Percentiles rank a stretch among this genome's conserved stretches.
phyloP scores from a whole-genome alignment of 192 early-diverging fungal genomes.

The Umbelopsis sp. region DNA sequence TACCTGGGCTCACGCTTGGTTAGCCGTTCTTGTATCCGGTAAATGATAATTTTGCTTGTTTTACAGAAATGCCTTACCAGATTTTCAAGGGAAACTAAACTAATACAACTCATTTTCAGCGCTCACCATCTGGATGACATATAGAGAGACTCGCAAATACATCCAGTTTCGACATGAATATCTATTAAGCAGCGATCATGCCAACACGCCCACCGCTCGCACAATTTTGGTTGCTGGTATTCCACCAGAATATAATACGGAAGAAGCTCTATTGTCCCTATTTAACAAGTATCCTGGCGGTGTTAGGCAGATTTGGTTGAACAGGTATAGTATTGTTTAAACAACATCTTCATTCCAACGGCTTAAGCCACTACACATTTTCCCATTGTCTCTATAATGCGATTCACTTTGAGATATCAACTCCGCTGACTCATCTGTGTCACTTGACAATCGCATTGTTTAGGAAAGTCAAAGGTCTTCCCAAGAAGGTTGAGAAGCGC shows the following conservation, averaged over 20 bases:
- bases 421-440: too few relatives aligned
- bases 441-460: neutral
- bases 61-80: neutral
- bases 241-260: conserved; percentile 59
- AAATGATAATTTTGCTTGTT: conserved; percentile 23
- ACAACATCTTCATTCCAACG: too few relatives aligned
- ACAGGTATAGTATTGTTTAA: conserved; percentile 39
- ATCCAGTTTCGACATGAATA: conserved; percentile 67
- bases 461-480: conserved; percentile 53
- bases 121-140: conserved; percentile 51
- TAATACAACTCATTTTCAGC: conserved; percentile 26
- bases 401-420: neutral
- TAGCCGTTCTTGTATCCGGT: conserved; percentile 58
- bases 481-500: conserved; percentile 52
- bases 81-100: neutral
- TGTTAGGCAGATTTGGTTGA: conserved; percentile 64
- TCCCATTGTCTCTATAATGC: too few relatives aligned
- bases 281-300: conserved; percentile 74
- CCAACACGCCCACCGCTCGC: conserved; percentile 49
- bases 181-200: conserved; percentile 54
- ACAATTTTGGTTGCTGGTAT: conserved; percentile 76
- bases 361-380: too few relatives aligned
- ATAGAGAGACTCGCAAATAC: conserved; percentile 61
- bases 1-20: conserved; percentile 73
- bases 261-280: conserved; percentile 48